Percentiles rank a stretch among this genome's conserved stretches.
Conservation (phyloP, 768 basidiomycete genomes). For the Trametes maxima region DNA sequence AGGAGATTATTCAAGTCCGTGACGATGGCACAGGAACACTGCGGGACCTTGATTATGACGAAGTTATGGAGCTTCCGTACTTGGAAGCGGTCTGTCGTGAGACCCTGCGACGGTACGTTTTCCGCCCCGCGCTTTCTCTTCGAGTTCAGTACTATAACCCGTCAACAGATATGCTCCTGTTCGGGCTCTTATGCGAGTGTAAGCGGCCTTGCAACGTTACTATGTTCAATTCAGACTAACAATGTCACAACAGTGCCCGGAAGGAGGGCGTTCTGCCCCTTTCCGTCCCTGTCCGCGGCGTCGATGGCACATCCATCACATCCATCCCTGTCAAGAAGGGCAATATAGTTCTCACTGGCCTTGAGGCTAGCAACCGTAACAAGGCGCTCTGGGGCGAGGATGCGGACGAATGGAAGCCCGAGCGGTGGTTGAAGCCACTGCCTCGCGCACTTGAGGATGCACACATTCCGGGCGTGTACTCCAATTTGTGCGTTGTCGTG, state of each 20-base stretch:
- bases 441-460: conserved; percentile 11
- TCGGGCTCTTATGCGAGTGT: not conserved
- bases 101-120: conserved; percentile 36
- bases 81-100: conserved; percentile 54
- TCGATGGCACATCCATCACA: conserved; percentile 40
- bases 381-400: conserved; percentile 44
- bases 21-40: conserved; percentile 34
- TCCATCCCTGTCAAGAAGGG: conserved; percentile 49
- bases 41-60: conserved; percentile 28
- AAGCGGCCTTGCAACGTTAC: not conserved
- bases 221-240: too few relatives aligned
- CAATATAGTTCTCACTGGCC: conserved; percentile 42
- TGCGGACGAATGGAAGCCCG: conserved; percentile 50
- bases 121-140: not conserved
- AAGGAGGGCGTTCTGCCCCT: conserved; percentile 60
- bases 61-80: conserved; percentile 47
- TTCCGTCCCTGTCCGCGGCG: conserved; percentile 44
- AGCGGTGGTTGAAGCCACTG: conserved; percentile 18
- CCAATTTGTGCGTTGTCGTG: conserved; percentile 19
- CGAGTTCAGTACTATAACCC: not conserved
- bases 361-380: conserved; percentile 50
- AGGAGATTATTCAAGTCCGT: conserved; percentile 23
- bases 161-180: conserved; percentile 4
- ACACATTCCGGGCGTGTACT: conserved; percentile 18
- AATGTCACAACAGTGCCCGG: not conserved